phyloP scores from a whole-genome alignment of 345 rosid species.

The Eucalyptus decipiens region DNA sequence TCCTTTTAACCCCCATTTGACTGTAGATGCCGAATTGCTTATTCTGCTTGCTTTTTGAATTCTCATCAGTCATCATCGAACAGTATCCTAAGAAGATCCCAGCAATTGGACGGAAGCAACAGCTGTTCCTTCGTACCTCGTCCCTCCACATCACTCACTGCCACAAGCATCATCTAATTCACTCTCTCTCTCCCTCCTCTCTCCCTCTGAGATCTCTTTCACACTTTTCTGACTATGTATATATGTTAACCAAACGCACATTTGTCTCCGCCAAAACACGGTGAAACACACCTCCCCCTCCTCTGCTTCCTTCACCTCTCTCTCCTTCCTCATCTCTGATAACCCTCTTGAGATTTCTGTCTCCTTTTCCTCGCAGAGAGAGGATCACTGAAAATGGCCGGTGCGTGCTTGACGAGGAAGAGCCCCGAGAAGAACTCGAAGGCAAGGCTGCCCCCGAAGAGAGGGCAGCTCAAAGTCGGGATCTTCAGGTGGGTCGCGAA shows the following conservation, averaged over 20 bases:
- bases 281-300: not conserved
- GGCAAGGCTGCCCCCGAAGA: not conserved
- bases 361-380: not conserved
- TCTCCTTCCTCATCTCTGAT: not conserved
- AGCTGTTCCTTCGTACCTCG: not conserved
- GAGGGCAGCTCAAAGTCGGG: not conserved
- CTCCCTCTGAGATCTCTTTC: not conserved
- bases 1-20: not conserved
- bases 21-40: not conserved
- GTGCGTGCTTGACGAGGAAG: not conserved
- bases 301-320: not conserved
- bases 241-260: not conserved
- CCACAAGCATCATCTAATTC: not conserved
- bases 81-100: not conserved
- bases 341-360: not conserved
- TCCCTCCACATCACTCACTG: not conserved
- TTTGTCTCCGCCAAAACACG: not conserved
- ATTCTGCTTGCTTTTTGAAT: not conserved
- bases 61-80: not conserved
- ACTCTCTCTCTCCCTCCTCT: not conserved
- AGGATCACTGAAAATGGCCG: not conserved
- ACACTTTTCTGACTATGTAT: not conserved
- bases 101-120: not conserved
- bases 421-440: not conserved
- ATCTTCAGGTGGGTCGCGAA: not conserved